These are phyloP conservation scores for Cercospora zeae-maydis DNA, from an alignment of 2,329 filamentous ascomycete species.

Conservation along the genomic window DNA sequence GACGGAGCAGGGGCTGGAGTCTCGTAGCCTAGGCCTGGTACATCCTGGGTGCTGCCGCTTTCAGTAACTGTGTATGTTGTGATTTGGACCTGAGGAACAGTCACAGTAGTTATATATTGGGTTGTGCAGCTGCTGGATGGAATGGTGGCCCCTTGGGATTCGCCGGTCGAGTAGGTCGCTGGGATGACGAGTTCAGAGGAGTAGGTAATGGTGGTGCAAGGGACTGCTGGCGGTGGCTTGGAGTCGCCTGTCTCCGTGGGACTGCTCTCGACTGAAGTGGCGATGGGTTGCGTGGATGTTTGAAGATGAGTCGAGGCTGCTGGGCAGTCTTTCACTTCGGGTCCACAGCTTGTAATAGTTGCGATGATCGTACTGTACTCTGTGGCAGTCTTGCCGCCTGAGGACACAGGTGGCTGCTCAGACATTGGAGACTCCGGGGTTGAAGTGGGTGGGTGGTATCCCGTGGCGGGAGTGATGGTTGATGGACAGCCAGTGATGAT, in stretches of 20 bases:
- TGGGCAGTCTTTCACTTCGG: constrained; percentile 40
- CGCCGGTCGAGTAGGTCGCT: constrained; percentile 37
- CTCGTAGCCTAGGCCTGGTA: constrained; percentile 23
- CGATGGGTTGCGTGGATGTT: constrained; percentile 18
- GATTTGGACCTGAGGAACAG: constrained; percentile 41
- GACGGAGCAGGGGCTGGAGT: constrained; percentile 11
- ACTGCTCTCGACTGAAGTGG: constrained; percentile 20
- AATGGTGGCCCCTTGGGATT: constrained; percentile 34
- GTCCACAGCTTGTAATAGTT: constrained; percentile 42
- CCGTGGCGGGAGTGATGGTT: constrained; percentile 51
- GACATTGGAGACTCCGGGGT: constrained; percentile 14
- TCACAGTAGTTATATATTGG: constrained; percentile 41
- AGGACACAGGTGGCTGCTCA: constrained; percentile 6
- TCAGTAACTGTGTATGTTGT: constrained; percentile 24
- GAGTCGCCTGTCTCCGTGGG: constrained; percentile 11
- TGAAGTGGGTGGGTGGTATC: constrained; percentile 17
- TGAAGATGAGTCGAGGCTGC: constrained; percentile 20
- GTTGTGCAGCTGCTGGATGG: constrained; percentile 33
- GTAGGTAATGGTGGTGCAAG: constrained; percentile 44
- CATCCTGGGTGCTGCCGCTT: constrained; percentile 14
- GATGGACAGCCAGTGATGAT: constrained; percentile 71
- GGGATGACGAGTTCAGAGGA: constrained; percentile 37
- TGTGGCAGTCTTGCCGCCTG: constrained; percentile 21
- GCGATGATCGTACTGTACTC: constrained; percentile 31
- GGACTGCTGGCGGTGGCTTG: constrained; percentile 25